Evolutionary conservation across 1,284 basidiomycete genomes (phyloP).

Genomic region (Naganishia sp.): DNA sequence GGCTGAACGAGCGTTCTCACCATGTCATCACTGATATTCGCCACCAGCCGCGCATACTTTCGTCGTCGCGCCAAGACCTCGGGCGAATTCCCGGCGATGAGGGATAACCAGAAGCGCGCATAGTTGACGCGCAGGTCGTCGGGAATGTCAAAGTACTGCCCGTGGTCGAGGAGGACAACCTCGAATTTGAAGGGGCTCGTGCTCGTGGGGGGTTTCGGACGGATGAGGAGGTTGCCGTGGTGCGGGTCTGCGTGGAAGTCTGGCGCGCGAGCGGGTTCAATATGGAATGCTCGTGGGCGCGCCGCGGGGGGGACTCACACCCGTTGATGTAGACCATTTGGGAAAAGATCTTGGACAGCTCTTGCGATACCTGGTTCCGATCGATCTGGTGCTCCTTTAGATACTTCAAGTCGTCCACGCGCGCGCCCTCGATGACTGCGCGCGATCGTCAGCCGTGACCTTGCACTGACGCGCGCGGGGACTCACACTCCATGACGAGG

Average conservation of each 20-base stretch:
- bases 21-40: conserved; percentile 82
- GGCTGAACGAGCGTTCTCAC: conserved; percentile 64
- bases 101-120: conserved; percentile 73
- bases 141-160: conserved; percentile 81
- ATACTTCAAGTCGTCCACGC: conserved; percentile 86
- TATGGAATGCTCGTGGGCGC: conserved; percentile 35
- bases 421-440: conserved; percentile 70
- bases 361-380: conserved; percentile 87
- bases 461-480: no score
- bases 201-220: conserved; percentile 65
- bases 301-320: conserved; percentile 50
- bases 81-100: conserved; percentile 72
- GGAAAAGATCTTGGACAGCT: conserved; percentile 84
- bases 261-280: not conserved
- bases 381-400: conserved; percentile 83
- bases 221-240: conserved; percentile 84
- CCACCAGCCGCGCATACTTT: conserved; percentile 83
- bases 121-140: conserved; percentile 66
- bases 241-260: conserved; percentile 55
- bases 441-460: no score
- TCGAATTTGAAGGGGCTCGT: conserved; percentile 90
- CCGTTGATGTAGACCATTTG: conserved; percentile 97
- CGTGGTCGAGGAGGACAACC: conserved; percentile 87
- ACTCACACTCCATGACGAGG: conserved; percentile 86
- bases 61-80: conserved; percentile 66